Conservation (phyloP, 2,329 filamentous ascomycete species). For the Graphiopsis chlorocephala region DNA sequence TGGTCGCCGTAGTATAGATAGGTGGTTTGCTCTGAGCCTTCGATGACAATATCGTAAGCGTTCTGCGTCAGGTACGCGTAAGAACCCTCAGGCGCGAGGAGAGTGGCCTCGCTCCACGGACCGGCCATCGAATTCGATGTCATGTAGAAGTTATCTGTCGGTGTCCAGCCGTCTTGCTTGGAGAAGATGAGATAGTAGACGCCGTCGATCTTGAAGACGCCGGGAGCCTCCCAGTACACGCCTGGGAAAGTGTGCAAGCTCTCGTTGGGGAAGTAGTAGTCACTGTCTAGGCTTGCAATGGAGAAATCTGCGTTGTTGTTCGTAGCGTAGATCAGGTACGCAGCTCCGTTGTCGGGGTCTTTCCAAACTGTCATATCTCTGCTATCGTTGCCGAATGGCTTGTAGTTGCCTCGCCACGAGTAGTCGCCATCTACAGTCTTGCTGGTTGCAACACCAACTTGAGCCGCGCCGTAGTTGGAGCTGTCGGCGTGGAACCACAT, state of each 20-base stretch:
- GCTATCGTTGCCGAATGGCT: constrained; percentile 51
- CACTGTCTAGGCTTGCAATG: constrained; percentile 26
- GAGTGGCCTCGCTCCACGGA: constrained; percentile 60
- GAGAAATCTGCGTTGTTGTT: constrained; percentile 27
- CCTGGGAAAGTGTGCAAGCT: constrained; percentile 25
- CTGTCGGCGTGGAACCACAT: constrained; percentile 68
- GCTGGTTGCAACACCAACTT: constrained; percentile 62
- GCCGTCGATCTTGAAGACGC: constrained; percentile 58
- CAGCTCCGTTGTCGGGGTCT: constrained; percentile 57
- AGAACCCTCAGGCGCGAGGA: constrained; percentile 57
- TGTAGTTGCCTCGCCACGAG: constrained; percentile 46
- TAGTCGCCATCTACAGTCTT: constrained; percentile 61
- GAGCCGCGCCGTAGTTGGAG: constrained; percentile 60
- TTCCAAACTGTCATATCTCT: constrained; percentile 61
- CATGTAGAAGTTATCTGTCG: constrained; percentile 65
- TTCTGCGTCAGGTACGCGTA: constrained; percentile 62
- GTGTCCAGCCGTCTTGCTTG: constrained; percentile 45
- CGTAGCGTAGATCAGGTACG: constrained; percentile 57
- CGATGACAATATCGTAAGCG: constrained; percentile 54
- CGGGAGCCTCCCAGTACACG: constrained; percentile 54
- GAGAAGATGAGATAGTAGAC: constrained; percentile 66
- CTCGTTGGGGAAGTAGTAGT: constrained; percentile 26
- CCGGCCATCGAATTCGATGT: constrained; percentile 57
- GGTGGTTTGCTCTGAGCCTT: constrained; percentile 35
- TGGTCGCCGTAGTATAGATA: constrained; percentile 65